Evolutionary conservation across 2,329 filamentous ascomycete species (phyloP), one percentile per base, ranked within the genome.

Genomic region (Sclerotinia trifoliorum): DNA sequence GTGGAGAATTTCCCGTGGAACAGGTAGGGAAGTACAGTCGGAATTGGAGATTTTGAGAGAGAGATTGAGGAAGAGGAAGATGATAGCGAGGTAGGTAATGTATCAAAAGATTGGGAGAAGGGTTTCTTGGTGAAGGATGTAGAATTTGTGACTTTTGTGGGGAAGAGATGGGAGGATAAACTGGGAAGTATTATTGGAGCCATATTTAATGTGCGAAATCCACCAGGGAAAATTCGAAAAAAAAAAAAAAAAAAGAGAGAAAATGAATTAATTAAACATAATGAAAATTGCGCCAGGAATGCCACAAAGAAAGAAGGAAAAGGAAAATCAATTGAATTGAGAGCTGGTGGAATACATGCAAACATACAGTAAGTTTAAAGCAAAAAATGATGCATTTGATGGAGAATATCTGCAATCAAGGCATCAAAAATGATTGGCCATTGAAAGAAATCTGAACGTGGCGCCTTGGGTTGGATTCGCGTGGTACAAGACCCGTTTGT

Each of bases 381-480:
- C 13, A 39, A 4, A 32, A 42, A 15, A 60, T 19, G 5, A 48
- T 49, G 29, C 5, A 57, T 13, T 58, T 26, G 21, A 51, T 48
- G 17, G 54, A 60, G 17, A 29, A 17, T 29, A 60, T 60, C 39
- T 46, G 11, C 29, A 60, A 42, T 32, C 32, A 66, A 44, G 54
- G 54, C 64, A 24, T 24, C 11, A n/a, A 66, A 58, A 58, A 32
- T 69, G 60, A 71, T 68, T 69, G 70, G 64, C 10, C 26, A 26
- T 35, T 52, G 65, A 11, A 57, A 60, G 15, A 56, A 48, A 11
- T 49, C 39, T 67, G 63, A 48, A 70, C 51, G 68, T 66, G 65
- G 60, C 65, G 46, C 52, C 42, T 66, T 71, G 61, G 61, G 65
- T 62, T 66, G 54, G 61, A 29, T n/a, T 51, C 32, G 51, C 49